Evolutionary conservation across 805 yeast genomes (phyloP).

Genomic region (Candida silvicultrix): DNA sequence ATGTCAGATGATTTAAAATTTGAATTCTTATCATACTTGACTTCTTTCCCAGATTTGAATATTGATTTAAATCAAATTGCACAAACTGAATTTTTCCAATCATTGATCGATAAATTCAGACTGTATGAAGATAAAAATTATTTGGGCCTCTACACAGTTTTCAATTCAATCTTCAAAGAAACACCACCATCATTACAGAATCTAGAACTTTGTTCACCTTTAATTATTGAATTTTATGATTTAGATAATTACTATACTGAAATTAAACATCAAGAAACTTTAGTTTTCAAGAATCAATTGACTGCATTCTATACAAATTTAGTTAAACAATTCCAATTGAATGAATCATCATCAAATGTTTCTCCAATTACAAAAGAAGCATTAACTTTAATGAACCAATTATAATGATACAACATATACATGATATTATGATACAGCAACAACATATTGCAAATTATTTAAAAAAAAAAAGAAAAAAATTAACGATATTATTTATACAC

Average conservation of each 20-base stretch:
- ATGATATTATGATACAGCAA: not conserved
- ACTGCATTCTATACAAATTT: slow-evolving; percentile 19
- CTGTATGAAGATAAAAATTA: slow-evolving; percentile 16
- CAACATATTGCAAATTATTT: too few relatives aligned
- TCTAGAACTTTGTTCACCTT: slow-evolving; percentile 23
- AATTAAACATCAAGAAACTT: slow-evolving; percentile 19
- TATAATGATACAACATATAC: not conserved
- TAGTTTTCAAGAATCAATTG: slow-evolving; percentile 26
- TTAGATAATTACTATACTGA: slow-evolving; percentile 24
- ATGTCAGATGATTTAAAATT: slow-evolving; percentile 9
- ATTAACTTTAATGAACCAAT: not conserved
- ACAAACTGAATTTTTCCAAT: slow-evolving; percentile 26
- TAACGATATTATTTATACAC: not conserved
- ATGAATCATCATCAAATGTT: not conserved
- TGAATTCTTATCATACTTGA: slow-evolving; percentile 23
- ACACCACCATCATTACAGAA: not conserved
- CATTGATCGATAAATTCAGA: slow-evolving; percentile 12
- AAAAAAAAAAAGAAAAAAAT: too few relatives aligned
- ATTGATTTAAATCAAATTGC: slow-evolving; percentile 14
- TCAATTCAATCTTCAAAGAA: slow-evolving; percentile 23
- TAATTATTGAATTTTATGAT: slow-evolving; percentile 30
- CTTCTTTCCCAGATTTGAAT: slow-evolving; percentile 13
- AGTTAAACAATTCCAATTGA: not conserved
- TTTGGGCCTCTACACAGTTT: slow-evolving; percentile 26
- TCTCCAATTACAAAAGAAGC: not conserved